Conservation (phyloP, 345 rosid species). For the Microthlaspi erraticum region DNA sequence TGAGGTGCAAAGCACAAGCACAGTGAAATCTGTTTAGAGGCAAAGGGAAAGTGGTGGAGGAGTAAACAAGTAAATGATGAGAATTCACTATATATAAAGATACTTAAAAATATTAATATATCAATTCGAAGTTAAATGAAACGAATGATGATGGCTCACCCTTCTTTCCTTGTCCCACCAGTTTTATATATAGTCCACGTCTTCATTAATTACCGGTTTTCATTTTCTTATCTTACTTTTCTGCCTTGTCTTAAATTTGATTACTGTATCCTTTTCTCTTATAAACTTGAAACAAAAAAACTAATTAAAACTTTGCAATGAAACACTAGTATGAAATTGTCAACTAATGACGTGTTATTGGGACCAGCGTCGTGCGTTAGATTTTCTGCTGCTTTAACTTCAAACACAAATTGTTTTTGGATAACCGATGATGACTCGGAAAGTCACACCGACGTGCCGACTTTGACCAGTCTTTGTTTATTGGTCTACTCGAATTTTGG, state of each 20-base stretch:
- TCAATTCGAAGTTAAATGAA: not conserved
- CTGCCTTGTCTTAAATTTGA: not conserved
- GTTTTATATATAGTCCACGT: conserved; percentile 20
- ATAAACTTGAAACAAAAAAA: no score
- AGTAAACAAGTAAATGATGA: conserved; percentile 11
- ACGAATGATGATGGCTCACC: conserved; percentile 16
- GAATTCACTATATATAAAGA: conserved; percentile 12
- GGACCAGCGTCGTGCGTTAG: conserved; percentile 26
- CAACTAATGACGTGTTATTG: not conserved
- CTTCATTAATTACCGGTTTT: not conserved
- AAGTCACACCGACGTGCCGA: conserved; percentile 42
- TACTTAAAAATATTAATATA: not conserved
- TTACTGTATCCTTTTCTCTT: no score
- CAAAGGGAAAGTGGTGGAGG: not conserved
- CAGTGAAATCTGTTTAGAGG: conserved; percentile 11
- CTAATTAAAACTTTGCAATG: no score
- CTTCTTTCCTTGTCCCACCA: conserved; percentile 23
- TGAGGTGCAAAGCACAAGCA: not conserved
- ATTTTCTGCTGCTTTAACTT: not conserved
- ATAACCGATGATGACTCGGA: conserved; percentile 28
- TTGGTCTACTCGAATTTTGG: conserved; percentile 10
- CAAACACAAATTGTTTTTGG: conserved; percentile 9
- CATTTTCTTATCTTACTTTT: not conserved
- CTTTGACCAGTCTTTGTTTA: conserved; percentile 26
- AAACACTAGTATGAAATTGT: no score